Conservation (phyloP, 2,329 filamentous ascomycete genomes). For the Paraconiothyrium brasiliense region DNA sequence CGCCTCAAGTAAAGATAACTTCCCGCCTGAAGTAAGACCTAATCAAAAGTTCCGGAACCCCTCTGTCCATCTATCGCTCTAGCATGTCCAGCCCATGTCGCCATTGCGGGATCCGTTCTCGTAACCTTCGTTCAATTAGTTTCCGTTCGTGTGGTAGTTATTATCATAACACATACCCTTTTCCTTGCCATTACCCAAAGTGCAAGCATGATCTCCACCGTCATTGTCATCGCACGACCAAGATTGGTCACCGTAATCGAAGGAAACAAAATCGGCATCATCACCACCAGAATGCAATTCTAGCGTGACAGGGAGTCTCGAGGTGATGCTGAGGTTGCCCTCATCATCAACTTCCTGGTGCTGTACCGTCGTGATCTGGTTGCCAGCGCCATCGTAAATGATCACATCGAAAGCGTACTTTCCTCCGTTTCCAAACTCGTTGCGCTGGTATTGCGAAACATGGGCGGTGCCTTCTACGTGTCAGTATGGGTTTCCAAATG, state of each 20-base stretch:
- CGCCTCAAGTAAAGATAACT: too few relatives aligned
- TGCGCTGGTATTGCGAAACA: constrained; percentile 10
- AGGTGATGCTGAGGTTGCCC: not conserved
- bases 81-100: not conserved
- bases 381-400: constrained; percentile 6
- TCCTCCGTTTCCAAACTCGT: not conserved
- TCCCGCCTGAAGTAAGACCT: too few relatives aligned
- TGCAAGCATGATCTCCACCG: not conserved
- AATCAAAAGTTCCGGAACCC: too few relatives aligned
- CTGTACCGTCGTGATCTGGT: constrained; percentile 6
- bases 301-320: not conserved
- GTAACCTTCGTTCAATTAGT: not conserved
- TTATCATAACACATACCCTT: not conserved
- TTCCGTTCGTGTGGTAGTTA: not conserved
- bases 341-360: constrained; percentile 6
- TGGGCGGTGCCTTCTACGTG: constrained; percentile 3
- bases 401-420: constrained; percentile 7
- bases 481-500: not conserved
- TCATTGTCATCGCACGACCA: constrained; percentile 5
- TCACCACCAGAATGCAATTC: not conserved
- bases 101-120: not conserved
- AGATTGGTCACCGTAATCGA: not conserved
- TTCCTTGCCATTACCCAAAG: not conserved
- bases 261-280: not conserved
- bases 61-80: not conserved